Conservation (phyloP, 1,284 basidiomycete genomes). For the Pascua guehoae region DNA sequence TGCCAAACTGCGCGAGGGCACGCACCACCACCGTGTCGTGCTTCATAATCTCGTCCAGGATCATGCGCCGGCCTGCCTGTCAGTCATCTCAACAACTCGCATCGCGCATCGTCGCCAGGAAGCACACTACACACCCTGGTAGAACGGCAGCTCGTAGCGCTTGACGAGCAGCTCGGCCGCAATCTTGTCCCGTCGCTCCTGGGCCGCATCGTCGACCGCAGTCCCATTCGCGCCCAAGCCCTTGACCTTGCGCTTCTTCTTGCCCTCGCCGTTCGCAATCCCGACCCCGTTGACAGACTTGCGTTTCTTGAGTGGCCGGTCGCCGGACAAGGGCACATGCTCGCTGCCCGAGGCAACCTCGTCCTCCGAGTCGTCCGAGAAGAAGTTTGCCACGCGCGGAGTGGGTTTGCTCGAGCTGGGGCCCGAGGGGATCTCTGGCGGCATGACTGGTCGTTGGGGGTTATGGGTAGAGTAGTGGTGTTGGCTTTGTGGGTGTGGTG, state of each 20-base stretch:
- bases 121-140: constrained; percentile 57
- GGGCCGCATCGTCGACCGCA: constrained; percentile 1
- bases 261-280: neutral
- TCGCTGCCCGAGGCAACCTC: neutral
- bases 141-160: constrained; percentile 70
- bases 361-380: constrained; percentile 19
- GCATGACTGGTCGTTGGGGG: constrained; percentile 5
- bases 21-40: constrained; percentile 77
- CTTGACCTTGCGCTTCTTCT: constrained; percentile 1
- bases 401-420: constrained; percentile 4
- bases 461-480: neutral
- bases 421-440: neutral
- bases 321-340: constrained; percentile 1
- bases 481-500: neutral
- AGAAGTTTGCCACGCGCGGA: constrained; percentile 18
- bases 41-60: constrained; percentile 67
- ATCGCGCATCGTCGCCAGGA: neutral
- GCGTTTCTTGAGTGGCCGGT: constrained; percentile 5
- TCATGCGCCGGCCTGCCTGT: constrained; percentile 57
- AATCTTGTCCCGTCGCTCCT: constrained; percentile 8
- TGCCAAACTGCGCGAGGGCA: neutral
- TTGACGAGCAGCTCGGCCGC: constrained; percentile 57
- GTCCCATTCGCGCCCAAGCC: neutral
- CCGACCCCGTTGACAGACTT: neutral
- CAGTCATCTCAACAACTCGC: constrained; percentile 2